Percentiles rank a stretch among this genome's conserved stretches.
Evolutionary conservation across 306 rosid species (phyloP).

Genomic region (Trifolium pratense): DNA sequence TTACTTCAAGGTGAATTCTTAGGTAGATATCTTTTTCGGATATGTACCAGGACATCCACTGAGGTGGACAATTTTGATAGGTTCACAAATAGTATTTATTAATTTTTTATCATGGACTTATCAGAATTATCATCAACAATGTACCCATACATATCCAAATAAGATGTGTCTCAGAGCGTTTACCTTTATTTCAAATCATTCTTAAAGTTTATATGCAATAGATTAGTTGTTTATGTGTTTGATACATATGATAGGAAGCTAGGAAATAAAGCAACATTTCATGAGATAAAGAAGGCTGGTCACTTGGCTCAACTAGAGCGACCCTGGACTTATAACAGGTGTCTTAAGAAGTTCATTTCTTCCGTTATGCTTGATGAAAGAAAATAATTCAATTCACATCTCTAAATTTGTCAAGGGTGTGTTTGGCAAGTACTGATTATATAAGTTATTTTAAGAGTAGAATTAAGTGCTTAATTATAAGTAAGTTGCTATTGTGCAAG

Average conservation of each 20-base stretch:
- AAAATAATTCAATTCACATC: not conserved
- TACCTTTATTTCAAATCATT: not conserved
- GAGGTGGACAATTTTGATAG: too few relatives aligned
- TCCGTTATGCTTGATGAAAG: not conserved
- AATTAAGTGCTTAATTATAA: not conserved
- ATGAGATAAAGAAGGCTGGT: slow-evolving; percentile 60
- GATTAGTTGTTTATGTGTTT: not conserved
- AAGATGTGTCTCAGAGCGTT: too few relatives aligned
- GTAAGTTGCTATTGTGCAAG: not conserved
- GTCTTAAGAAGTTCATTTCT: slow-evolving; percentile 37
- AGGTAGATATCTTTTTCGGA: too few relatives aligned
- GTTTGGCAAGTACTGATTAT: not conserved
- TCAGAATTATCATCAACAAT: too few relatives aligned
- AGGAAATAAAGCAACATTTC: slow-evolving; percentile 53
- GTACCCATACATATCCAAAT: too few relatives aligned
- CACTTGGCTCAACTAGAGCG: slow-evolving; percentile 78
- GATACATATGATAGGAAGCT: slow-evolving; percentile 18
- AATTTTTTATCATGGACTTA: too few relatives aligned
- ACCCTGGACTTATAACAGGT: slow-evolving; percentile 43
- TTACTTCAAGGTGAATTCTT: not conserved
- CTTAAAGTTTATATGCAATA: not conserved
- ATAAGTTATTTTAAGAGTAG: not conserved
- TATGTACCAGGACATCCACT: too few relatives aligned
- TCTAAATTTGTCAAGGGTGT: not conserved
- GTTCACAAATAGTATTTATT: too few relatives aligned